Base-by-base conservation (phyloP, 2,329 filamentous ascomycete genomes). In the Ustilaginoidea virens region DNA sequence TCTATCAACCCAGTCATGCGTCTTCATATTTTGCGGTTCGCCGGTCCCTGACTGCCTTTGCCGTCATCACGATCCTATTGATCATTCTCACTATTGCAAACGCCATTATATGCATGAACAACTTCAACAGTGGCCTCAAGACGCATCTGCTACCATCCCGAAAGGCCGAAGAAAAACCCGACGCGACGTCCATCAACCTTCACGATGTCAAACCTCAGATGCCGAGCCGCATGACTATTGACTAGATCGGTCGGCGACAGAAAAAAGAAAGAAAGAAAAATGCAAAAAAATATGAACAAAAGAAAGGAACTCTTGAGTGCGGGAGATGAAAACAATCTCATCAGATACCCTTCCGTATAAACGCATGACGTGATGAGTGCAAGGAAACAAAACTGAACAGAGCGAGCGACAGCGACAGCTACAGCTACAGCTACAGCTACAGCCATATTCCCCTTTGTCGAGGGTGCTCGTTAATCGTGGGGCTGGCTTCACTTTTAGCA, bases 111-210 rank as follows among this genome's bases (percentile, higher is more conserved):
- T 96, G 87, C 65, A 86, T 83, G 55, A 60, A 68, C 52, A 96
- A 96, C 59, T 98, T 96, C 57, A 71, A 78, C 53, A 76, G 77
- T 39, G 90, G 90, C 7, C 63, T 98, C 35, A 94, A 92, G 61
- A 75, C 74, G 7, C 86, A 96, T 49, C 69, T 98, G 33, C 66
- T 74, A 42, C 67, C 64, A 46, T 60, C 46, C 23, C 50, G 48
- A 28, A 50, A 53, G 27, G 51, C 60, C 24, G 57, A 65, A 27
- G 67, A 73, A 49, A 69, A 69, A 53, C 58, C 61, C 17, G 66
- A 70, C 33, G 50, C 54, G 18, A 64, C 67, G 47, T 69, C 67
- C 24, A 68, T 71, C 46, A 62, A 56, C 45, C 46, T 68, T 39
- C 53, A 63, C 40, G 68, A 73, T 33, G 61, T 71, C 41, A 71